A percentile compares a stretch with the other conserved stretches of the same genome.
phyloP scores from a whole-genome alignment of 2,329 filamentous ascomycete genomes.

The Fusarium newnesense region DNA sequence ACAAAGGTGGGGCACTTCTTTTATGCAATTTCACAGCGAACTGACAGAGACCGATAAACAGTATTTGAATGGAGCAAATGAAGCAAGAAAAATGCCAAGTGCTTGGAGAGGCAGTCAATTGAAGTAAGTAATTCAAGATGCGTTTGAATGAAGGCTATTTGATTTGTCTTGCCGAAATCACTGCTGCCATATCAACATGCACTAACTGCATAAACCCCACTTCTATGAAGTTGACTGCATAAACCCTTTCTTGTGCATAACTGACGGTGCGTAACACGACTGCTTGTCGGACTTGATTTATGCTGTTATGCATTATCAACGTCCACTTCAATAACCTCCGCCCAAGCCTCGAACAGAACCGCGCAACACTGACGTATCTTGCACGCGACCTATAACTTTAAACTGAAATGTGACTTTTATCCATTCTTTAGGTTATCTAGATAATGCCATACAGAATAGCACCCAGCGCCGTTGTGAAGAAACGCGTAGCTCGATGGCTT shows the following conservation, averaged over 20 bases:
- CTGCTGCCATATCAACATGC: neutral
- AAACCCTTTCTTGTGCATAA: accelerated
- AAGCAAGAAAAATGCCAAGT: accelerated
- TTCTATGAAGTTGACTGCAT: neutral
- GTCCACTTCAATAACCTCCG: too few relatives aligned
- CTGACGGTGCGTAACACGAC: too few relatives aligned
- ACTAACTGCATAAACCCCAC: too few relatives aligned
- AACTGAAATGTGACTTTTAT: neutral
- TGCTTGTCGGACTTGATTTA: too few relatives aligned
- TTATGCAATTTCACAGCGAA: neutral
- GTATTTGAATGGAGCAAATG: accelerated
- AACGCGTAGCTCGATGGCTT: neutral
- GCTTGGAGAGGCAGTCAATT: neutral
- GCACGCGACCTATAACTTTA: neutral
- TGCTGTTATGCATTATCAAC: neutral
- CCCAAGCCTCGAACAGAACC: neutral
- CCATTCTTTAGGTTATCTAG: accelerated
- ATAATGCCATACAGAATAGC: accelerated
- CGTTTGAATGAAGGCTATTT: accelerated
- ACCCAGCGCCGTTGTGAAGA: too few relatives aligned
- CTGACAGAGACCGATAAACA: accelerated
- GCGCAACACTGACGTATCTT: neutral
- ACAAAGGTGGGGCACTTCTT: neutral
- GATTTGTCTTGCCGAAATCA: too few relatives aligned
- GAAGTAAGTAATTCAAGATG: too few relatives aligned